Evolutionary conservation across 2,329 filamentous ascomycete species (phyloP), one percentile per base, ranked within the genome.

Genomic region (Amauroascus verrucosus): DNA sequence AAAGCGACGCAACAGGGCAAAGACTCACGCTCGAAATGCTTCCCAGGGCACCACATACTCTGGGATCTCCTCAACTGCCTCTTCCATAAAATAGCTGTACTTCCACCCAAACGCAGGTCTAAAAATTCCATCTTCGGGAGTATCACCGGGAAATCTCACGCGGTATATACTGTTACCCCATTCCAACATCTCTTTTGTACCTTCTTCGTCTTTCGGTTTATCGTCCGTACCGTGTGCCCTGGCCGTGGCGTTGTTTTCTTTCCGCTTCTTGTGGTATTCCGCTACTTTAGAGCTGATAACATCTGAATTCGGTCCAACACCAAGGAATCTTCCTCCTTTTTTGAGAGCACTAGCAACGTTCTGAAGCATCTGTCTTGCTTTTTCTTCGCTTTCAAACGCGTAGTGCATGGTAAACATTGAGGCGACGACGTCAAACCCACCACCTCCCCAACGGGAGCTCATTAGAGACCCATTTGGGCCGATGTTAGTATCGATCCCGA

Each of bases 341-440:
- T 91, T 95, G 63, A 98, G 71, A 1, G 86, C 81, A 0, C 89
- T 86, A 0, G 93, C 85, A 2, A 98, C 91, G 64, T 98, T 98
- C 63, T 83, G 81, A 53, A 98, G 77, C 93, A 98, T 97, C 58
- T 82, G 86, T 43, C 88, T 82, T 1, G 91, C 88, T 69, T 95
- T 94, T 46, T 82, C 80, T 68, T 98, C 91, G 50, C 77, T 88
- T 73, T 97, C 93, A 62, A 97, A 98, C 5, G 93, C 90, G 68
- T 98, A 98, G 72, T 98, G 93, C 83, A 98, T 93, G 64, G 89
- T 94, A 70, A 98, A 98, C 93, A 98, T 98, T 81, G 95, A 95
- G 65, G 85, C 89, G 58, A 98, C 91, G 40, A 97, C 86, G 66
- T 98, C 93, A 62, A 97, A 98, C 3, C 91, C 90, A 53, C 85